These are phyloP conservation scores for Wolfiporia cocos DNA, from an alignment of 1,284 basidiomycete species.

Conservation along the genomic window DNA sequence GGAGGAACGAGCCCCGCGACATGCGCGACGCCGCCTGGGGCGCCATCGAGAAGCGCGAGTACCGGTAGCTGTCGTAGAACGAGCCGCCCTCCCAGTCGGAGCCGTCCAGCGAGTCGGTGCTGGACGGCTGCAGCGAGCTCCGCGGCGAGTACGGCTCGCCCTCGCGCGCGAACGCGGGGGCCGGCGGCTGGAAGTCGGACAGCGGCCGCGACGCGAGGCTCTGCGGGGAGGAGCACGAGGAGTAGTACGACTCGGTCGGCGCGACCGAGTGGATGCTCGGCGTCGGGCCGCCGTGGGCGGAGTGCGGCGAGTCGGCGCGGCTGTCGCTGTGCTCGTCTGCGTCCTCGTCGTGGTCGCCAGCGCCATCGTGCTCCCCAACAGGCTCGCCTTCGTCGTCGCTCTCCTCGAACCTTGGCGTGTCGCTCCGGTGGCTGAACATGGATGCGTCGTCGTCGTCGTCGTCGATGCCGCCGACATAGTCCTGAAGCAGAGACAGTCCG, in stretches of 20 bases:
- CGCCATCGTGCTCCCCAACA: no score
- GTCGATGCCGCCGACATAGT: conserved; percentile 31
- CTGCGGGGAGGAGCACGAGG: conserved; percentile 7
- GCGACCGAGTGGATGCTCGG: conserved; percentile 7
- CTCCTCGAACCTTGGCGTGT: conserved; percentile 1
- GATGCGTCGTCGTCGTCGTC: conserved; percentile 25
- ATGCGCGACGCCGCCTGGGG: conserved; percentile 27
- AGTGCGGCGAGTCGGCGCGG: no score
- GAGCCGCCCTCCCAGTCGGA: conserved; percentile 48
- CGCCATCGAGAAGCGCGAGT: conserved; percentile 52
- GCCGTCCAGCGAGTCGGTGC: conserved; percentile 26
- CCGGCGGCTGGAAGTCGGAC: conserved; percentile 1
- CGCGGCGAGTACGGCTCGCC: conserved; percentile 4
- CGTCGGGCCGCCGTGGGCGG: background rate
- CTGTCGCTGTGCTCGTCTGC: no score
- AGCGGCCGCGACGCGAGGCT: conserved; percentile 2
- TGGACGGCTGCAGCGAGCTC: conserved; percentile 13
- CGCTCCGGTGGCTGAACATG: conserved; percentile 3
- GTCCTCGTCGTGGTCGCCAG: no score
- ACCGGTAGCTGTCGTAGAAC: conserved; percentile 72
- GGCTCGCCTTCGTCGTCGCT: no score
- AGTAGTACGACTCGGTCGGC: conserved; percentile 9
- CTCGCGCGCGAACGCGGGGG: conserved; percentile 5
- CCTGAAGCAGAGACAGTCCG: conserved; percentile 58
- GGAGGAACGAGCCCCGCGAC: conserved; percentile 25